Evolutionary conservation across 208 protist genomes (phyloP), one percentile per base, ranked within the genome.

Genomic region (Leishmania aethiopica): DNA sequence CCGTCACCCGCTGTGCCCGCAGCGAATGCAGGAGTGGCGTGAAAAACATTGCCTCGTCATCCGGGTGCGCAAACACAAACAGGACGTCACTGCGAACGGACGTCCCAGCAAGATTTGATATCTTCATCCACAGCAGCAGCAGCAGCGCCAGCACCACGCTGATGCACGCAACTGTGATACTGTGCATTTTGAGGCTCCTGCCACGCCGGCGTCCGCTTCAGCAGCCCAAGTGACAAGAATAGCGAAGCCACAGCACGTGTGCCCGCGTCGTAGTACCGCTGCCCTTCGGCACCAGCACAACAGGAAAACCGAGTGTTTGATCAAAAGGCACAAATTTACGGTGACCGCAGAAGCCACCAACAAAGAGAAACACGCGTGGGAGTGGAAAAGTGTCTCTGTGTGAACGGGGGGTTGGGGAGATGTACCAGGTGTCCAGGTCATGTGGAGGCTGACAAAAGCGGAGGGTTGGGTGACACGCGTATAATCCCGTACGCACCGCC

Each of bases 11-110:
- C 53, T 85, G 83, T 25, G 32, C 59, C 51, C 69, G 88, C n/a
- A 96, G 77, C 57, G 86, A 78, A 53, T 87, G 76, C 51, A 98
- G 80, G 35, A 96, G 77, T 22, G 96, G 96, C 0, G 93, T 90
- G 80, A 97, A 97, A 79, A 98, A 98, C 96, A 98, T 98, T 28
- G 94, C 96, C 78, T 98, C 96, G 78, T 98, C 96, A 78, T 98
- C 96, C 25, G 96, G 96, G 79, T 98, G 96, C 13, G 96, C 94
- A 84, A 98, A 97, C 5, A 98, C 94, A 64, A 98, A 75, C 51
- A 97, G 88, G 49, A 98, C 94, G 83, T 98, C 94, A 6, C 92
- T 93, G 53, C 89, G 89, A 45, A 95, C 78, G 0, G 77, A 84
- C 17, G 83, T 79, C 8, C 76, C 74, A 17, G 67, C 35, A 45